Evolutionary conservation across 192 early-diverging fungal genomes (phyloP).

Genomic region (Lobosporangium transversale): DNA sequence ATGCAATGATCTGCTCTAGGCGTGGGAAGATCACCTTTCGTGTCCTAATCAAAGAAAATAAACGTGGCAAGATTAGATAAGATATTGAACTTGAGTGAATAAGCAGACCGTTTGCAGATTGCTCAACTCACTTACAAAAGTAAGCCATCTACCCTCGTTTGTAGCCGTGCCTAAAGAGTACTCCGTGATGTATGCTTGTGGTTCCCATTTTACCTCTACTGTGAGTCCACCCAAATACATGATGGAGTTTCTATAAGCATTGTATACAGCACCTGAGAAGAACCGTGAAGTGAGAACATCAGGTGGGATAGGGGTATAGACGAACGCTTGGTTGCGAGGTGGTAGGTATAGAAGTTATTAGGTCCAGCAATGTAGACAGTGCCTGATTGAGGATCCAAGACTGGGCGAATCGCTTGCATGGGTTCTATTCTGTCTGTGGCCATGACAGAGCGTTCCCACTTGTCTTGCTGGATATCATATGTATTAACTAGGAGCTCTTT

Average conservation of each 20-base stretch:
- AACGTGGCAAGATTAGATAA: not conserved
- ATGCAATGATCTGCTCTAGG: constrained; percentile 33
- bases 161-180: not conserved
- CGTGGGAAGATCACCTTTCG: constrained; percentile 5
- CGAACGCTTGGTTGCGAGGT: not conserved
- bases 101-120: not conserved
- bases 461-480: not conserved
- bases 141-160: not conserved
- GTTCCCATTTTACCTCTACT: not conserved
- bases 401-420: not conserved
- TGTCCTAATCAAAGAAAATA: constrained; percentile 6
- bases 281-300: not conserved
- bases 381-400: constrained; percentile 11
- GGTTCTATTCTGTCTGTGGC: not conserved
- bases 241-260: constrained; percentile 1
- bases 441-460: not conserved
- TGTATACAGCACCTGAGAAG: constrained; percentile 1
- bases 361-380: constrained; percentile 4
- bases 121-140: constrained; percentile 7
- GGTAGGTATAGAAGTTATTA: not conserved
- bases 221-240: constrained; percentile 13
- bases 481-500: not conserved
- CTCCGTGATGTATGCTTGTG: constrained; percentile 6
- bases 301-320: not conserved
- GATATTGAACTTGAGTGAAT: not conserved